Evolutionary conservation across 179 eudicot genomes (phyloP), one percentile per base, ranked within the genome.

Genomic region (Beta corolliflora): DNA sequence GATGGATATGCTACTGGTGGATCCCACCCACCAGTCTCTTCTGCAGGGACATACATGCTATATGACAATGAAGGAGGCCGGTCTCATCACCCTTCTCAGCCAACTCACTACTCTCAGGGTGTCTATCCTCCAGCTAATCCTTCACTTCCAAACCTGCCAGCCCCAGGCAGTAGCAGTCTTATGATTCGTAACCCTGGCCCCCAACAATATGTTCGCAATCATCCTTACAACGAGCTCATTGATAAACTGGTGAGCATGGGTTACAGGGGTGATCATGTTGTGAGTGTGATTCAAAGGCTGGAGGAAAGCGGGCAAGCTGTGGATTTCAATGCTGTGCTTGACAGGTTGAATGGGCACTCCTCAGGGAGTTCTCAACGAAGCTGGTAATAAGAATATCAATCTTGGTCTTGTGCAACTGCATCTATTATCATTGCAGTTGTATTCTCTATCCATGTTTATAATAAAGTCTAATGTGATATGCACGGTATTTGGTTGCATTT

Each of bases 171-270:
- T 74, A 71, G 84, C 64, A 85, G 85, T 85, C 80, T 81, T n/a
- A 73, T 89, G 86, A 82, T 82, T 55, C 88, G 92, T 23, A 77
- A 79, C 36, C 89, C 89, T 19, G 71, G 68, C 65, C 90, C 91
- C 0, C 88, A 88, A 44, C 98, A 89, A 74, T 84, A 88, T 70
- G 81, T 89, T 74, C 93, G 93, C 41, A 85, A 81, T 80, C 94
- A 94, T 81, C 99, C 97, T 15, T 92, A 91, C 87, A 89, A 83
- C 73, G 99, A 96, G 72, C 88, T 96, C 85, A 89, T 96, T 77
- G 98, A 96, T 78, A 94, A 94, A 88, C 68, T 94, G 87, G 93
- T 89, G 81, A 84, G 89, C 86, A 96, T 96, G 99, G 99, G 99
- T 66, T 96, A 91, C 80, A 84, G 99, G 82, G 94, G 97, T 44